Conservation (phyloP, 1,284 basidiomycete species). For the Heterobasidion parviporum region DNA sequence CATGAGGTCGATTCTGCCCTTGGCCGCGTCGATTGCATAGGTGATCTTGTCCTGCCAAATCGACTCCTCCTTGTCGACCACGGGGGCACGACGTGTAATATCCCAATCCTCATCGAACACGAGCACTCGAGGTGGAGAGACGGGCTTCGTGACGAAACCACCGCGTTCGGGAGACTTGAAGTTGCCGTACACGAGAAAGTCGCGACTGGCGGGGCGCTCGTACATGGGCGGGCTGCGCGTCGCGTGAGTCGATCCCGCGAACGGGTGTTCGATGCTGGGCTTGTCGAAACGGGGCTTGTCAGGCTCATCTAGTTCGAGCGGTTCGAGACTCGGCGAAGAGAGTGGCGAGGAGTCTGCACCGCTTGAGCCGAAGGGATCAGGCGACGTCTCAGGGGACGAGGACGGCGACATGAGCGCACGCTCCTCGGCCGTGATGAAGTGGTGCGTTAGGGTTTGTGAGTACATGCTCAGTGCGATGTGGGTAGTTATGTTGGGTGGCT, state of each 20-base stretch:
- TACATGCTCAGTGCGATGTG: too few species aligned
- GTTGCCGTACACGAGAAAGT: neutral
- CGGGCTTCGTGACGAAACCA: neutral
- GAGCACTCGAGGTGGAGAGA: too few species aligned
- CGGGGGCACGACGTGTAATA: constrained; percentile 2
- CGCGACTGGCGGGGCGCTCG: neutral
- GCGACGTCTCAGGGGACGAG: neutral
- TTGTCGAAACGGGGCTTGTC: neutral
- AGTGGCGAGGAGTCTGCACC: neutral
- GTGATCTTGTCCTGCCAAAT: constrained; percentile 35
- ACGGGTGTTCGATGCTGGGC: constrained; percentile 7
- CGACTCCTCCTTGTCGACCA: constrained; percentile 16
- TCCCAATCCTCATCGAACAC: constrained; percentile 2
- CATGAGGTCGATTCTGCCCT: constrained; percentile 28
- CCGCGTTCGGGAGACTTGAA: too few species aligned
- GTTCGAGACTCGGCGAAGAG: constrained; percentile 2
- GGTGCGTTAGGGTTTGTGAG: neutral
- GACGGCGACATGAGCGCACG: neutral
- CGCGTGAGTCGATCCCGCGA: constrained; percentile 9
- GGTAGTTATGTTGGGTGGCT: too few species aligned
- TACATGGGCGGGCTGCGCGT: constrained; percentile 9
- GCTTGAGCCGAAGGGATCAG: neutral
- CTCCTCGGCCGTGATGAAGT: neutral
- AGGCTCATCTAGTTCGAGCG: neutral
- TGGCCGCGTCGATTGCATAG: constrained; percentile 26